Percentiles rank a stretch among this genome's conserved stretches.
Evolutionary conservation across 306 rosid species (phyloP).

Genomic region (Nissolia schottii): DNA sequence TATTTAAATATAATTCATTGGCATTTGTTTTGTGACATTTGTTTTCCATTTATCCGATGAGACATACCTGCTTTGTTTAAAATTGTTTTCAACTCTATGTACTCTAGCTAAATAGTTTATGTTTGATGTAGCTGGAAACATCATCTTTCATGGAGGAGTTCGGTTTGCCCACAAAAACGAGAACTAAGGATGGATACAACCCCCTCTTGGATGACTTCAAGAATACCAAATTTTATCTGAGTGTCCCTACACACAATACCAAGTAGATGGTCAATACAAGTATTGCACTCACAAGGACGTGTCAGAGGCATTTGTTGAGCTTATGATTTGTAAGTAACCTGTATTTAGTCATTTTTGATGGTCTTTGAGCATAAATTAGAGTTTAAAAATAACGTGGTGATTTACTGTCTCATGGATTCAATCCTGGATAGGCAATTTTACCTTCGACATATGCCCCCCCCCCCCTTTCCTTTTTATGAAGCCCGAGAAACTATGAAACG

Average conservation of each 20-base stretch:
- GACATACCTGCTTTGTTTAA: constrained; percentile 2
- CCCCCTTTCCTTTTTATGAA: background rate
- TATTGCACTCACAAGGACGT: constrained; percentile 19
- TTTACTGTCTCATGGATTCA: background rate
- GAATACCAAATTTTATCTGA: constrained; percentile 83
- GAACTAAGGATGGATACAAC: constrained; percentile 89
- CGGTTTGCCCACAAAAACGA: constrained; percentile 81
- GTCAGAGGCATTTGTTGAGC: background rate
- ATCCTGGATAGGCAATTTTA: background rate
- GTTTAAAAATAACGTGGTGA: background rate
- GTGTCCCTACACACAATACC: constrained; percentile 86
- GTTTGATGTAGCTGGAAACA: constrained; percentile 65
- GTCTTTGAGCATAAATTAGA: background rate
- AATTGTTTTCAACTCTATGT: background rate
- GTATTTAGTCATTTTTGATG: background rate
- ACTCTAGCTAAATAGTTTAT: constrained; percentile 9
- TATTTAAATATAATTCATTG: background rate
- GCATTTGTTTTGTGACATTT: background rate
- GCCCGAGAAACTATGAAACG: background rate
- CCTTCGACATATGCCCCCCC: background rate
- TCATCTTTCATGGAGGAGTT: constrained; percentile 99
- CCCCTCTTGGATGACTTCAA: constrained; percentile 91
- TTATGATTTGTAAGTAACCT: background rate
- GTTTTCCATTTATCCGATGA: background rate
- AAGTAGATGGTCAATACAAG: constrained; percentile 33